Base-by-base conservation (phyloP, 805 yeast genomes). In the Candida chauliodis region DNA sequence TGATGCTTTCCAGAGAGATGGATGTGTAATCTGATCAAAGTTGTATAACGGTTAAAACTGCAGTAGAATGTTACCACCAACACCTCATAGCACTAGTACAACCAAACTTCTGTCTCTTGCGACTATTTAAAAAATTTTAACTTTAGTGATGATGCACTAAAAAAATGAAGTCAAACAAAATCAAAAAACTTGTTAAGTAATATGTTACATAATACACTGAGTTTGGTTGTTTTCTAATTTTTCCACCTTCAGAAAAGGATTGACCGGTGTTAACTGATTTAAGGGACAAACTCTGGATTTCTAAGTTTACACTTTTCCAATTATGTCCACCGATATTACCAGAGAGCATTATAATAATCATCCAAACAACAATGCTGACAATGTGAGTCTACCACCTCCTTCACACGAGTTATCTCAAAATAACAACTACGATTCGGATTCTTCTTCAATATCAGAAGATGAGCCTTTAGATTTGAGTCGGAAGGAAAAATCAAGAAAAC, bases 401-500 rank as follows among this genome's bases (percentile, higher is more conserved):
- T 17, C 30, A 4, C 5, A 26, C 8, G 19, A 17, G 5, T 30
- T 18, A 8, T 18, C 28, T 18, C 34, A 36, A 25, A 27, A 31
- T 16, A 28, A 24, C 4, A 18, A 6, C 10, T 60, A 63, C 21
- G 75, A 69, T 25, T 52, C 69, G 2, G 77, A 70, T 43, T 50
- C 68, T 2, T 76, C 69, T 42, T 62, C 73, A 2, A 51, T 66
- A 4, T 64, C 74, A 10, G 79, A 73, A 10, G 51, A 46, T 26
- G 51, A 45, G n/a, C 51, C 75, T 63, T 37, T 74, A 56, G 44
- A 53, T 51, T 44, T 52, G 51, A 27, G 58, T 8, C 61, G 57
- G 25, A 69, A 68, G 43, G 68, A 63, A 32, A 78, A 75, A 55
- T 69, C 71, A 27, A 75, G 80, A 56, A 76, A 79, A 55, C 93